Evolutionary conservation across 1,284 basidiomycete genomes (phyloP).

Genomic region (Puccinia horiana): DNA sequence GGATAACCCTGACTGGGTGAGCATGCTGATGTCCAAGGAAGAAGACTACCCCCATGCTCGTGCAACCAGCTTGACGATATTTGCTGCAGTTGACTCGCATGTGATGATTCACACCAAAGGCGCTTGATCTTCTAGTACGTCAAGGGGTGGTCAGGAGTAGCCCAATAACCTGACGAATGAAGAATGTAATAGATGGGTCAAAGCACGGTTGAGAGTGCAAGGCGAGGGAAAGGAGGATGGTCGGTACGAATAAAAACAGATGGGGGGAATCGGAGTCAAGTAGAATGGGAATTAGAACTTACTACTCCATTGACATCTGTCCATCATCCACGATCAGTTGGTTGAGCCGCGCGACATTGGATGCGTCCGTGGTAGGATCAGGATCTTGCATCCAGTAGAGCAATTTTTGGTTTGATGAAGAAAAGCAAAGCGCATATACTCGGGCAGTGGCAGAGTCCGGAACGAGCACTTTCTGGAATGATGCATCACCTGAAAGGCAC

Average conservation of each 20-base stretch:
- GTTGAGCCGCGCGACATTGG: conserved; percentile 52
- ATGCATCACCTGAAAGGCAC: conserved; percentile 50
- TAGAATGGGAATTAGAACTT: conserved; percentile 37
- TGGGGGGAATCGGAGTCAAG: not conserved
- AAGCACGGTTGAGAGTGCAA: not conserved
- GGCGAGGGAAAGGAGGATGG: not conserved
- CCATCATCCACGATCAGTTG: conserved; percentile 53
- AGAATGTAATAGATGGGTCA: not conserved
- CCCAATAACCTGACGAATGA: conserved; percentile 15
- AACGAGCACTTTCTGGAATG: conserved; percentile 50
- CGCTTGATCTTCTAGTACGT: not conserved
- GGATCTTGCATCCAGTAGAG: conserved; percentile 57
- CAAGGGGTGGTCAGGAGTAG: not conserved
- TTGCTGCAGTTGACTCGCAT: conserved; percentile 7
- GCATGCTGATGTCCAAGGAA: not conserved
- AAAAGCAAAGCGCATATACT: conserved; percentile 56
- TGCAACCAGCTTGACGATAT: not conserved
- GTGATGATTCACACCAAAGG: not conserved
- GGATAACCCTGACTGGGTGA: not conserved
- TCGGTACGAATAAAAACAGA: not conserved
- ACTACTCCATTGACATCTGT: conserved; percentile 49
- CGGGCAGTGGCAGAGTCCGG: conserved; percentile 51
- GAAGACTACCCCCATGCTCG: not conserved
- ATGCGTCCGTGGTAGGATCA: conserved; percentile 50
- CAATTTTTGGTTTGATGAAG: conserved; percentile 53